phyloP scores from a whole-genome alignment of 2,329 filamentous ascomycete genomes.

The Aspergillus flavus region DNA sequence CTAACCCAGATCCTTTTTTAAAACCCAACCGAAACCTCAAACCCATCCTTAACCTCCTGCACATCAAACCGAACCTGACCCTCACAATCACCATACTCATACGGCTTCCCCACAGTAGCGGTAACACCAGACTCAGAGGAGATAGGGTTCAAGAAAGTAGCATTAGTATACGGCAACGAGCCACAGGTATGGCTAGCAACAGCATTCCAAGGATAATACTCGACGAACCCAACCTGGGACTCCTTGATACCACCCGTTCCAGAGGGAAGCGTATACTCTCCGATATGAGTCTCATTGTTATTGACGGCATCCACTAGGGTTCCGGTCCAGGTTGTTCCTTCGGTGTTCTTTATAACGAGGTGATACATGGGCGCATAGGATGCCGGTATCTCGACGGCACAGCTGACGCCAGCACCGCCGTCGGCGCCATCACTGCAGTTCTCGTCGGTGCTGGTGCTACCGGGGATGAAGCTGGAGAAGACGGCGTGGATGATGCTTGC shows the following conservation, averaged over 20 bases:
- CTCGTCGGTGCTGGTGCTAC: slow-evolving; percentile 24
- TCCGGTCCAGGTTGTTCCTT: slow-evolving; percentile 30
- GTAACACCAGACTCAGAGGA: slow-evolving; percentile 15
- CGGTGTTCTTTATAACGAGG: slow-evolving; percentile 26
- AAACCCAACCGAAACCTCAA: slow-evolving; percentile 25
- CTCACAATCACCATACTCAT: slow-evolving; percentile 34
- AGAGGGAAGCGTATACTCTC: slow-evolving; percentile 29
- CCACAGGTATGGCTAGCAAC: slow-evolving; percentile 18
- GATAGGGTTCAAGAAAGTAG: slow-evolving; percentile 23
- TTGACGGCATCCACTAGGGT: slow-evolving; percentile 28
- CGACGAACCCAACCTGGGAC: slow-evolving; percentile 31
- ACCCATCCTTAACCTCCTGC: slow-evolving; percentile 11
- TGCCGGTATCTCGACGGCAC: slow-evolving; percentile 24
- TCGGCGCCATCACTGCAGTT: slow-evolving; percentile 33
- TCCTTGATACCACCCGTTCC: slow-evolving; percentile 24
- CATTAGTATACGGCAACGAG: slow-evolving; percentile 23
- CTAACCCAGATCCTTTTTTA: neutral
- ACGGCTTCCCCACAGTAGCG: slow-evolving; percentile 20
- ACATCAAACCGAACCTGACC: slow-evolving; percentile 25
- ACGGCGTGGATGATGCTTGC: slow-evolving; percentile 32
- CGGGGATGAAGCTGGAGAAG: slow-evolving; percentile 35
- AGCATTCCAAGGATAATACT: slow-evolving; percentile 32
- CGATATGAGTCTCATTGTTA: slow-evolving; percentile 27
- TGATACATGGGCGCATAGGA: slow-evolving; percentile 25
- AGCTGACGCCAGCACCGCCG: slow-evolving; percentile 31